Conservation (phyloP, 768 basidiomycete species). For the Pleurotus cornucopiae region DNA sequence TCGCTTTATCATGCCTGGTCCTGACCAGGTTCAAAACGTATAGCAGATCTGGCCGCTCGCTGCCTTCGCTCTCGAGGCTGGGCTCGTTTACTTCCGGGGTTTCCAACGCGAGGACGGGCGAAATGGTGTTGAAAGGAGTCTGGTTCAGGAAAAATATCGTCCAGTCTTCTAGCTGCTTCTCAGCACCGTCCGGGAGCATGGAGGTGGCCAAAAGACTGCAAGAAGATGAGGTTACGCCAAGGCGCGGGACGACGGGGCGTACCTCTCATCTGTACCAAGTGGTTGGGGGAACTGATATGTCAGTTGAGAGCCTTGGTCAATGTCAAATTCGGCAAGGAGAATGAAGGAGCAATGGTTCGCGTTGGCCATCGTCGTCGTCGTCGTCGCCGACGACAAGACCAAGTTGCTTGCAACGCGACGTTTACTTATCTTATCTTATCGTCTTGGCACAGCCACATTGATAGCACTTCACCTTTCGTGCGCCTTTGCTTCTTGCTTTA, state of each 20-base stretch:
- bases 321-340: conserved; percentile 98
- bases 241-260: conserved; percentile 19
- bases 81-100: conserved; percentile 39
- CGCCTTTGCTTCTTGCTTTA: no score
- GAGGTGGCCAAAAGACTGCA: conserved; percentile 81
- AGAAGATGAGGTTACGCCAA: conserved; percentile 13
- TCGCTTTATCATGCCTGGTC: conserved; percentile 84
- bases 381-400: no score
- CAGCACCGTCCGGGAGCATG: conserved; percentile 98
- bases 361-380: conserved; percentile 31
- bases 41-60: conserved; percentile 52
- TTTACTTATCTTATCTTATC: no score
- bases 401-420: neutral
- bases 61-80: conserved; percentile 31
- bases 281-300: conserved; percentile 96
- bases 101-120: conserved; percentile 74
- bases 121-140: conserved; percentile 82
- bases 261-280: conserved; percentile 94
- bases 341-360: conserved; percentile 87
- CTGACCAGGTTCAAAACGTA: conserved; percentile 90
- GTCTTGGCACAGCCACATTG: no score
- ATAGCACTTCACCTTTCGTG: no score
- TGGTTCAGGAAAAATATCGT: conserved; percentile 98
- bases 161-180: conserved; percentile 94
- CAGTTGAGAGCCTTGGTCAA: conserved; percentile 88